These are phyloP conservation scores for Candida krabiensis DNA, from an alignment of 805 yeast species.

Conservation along the genomic window DNA sequence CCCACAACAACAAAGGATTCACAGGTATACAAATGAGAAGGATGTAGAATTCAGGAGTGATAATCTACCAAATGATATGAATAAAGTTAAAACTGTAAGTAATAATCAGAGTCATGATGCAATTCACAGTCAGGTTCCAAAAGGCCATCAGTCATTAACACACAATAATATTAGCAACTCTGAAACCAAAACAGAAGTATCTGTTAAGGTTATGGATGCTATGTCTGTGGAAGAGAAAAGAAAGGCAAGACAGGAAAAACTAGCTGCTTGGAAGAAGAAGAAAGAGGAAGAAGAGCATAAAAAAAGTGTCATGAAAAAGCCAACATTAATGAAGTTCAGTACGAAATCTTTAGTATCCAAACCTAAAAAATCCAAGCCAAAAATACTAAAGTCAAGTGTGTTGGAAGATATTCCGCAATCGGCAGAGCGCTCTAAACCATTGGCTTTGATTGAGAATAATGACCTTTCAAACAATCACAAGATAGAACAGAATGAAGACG, in stretches of 20 bases:
- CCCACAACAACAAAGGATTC: too few species aligned
- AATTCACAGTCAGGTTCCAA: too few species aligned
- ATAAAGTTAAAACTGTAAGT: constrained; percentile 1
- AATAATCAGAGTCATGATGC: too few species aligned
- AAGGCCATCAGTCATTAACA: constrained; percentile 9
- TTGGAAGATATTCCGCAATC: neutral
- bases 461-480: neutral
- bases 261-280: constrained; percentile 62
- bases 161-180: constrained; percentile 2
- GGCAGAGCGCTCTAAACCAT: too few species aligned
- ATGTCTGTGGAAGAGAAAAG: constrained; percentile 33
- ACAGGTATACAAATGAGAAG: too few species aligned
- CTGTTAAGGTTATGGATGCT: too few species aligned
- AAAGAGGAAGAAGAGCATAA: constrained; percentile 38
- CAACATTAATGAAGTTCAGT: constrained; percentile 23
- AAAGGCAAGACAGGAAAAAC: constrained; percentile 47
- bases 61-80: neutral
- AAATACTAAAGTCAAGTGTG: constrained; percentile 2
- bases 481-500: neutral
- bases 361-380: constrained; percentile 1
- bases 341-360: constrained; percentile 9
- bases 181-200: neutral
- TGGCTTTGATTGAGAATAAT: neutral
- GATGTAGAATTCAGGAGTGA: too few species aligned
- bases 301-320: constrained; percentile 9